Evolutionary conservation across 139 green algal species (phyloP).

Genomic region (Volvox africanus): DNA sequence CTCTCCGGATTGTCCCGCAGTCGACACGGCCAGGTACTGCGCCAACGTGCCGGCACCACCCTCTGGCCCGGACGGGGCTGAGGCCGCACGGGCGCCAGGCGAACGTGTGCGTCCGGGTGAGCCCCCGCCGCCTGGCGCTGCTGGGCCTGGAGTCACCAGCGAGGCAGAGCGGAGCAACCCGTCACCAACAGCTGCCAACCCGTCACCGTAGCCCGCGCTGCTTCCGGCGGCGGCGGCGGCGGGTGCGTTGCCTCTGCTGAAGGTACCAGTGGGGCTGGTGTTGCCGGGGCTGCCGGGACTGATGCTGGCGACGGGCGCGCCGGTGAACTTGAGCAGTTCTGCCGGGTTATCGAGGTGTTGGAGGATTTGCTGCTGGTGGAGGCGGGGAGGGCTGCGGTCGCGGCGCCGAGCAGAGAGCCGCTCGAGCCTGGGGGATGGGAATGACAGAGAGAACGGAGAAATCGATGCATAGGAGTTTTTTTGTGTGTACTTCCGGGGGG

Average conservation of each 20-base stretch:
- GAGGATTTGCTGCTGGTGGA: neutral
- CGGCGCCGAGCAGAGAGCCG: constrained; percentile 17
- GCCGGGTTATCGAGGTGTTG: neutral
- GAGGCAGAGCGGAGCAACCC: neutral
- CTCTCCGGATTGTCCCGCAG: neutral
- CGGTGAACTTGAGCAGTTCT: neutral
- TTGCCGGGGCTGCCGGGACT: neutral
- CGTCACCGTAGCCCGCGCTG: neutral
- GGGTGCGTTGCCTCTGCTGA: too few species aligned
- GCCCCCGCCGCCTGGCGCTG: neutral
- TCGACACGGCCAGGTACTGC: constrained; percentile 18
- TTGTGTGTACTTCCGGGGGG: too few species aligned
- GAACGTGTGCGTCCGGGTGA: neutral
- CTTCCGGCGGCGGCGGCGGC: neutral
- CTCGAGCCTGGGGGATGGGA: constrained; percentile 2
- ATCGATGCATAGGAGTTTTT: too few species aligned
- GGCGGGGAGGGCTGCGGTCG: neutral
- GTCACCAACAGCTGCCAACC: neutral
- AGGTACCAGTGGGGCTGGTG: neutral
- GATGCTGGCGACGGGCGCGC: neutral
- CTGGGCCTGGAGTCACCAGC: neutral
- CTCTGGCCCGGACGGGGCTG: neutral
- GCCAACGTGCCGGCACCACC: neutral
- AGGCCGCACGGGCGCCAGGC: neutral
- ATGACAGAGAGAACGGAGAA: too few species aligned